Percentiles rank a stretch among this genome's conserved stretches.
These are phyloP conservation scores for Potentilla sterilis DNA, from an alignment of 306 rosid genomes.

Conservation along the genomic window DNA sequence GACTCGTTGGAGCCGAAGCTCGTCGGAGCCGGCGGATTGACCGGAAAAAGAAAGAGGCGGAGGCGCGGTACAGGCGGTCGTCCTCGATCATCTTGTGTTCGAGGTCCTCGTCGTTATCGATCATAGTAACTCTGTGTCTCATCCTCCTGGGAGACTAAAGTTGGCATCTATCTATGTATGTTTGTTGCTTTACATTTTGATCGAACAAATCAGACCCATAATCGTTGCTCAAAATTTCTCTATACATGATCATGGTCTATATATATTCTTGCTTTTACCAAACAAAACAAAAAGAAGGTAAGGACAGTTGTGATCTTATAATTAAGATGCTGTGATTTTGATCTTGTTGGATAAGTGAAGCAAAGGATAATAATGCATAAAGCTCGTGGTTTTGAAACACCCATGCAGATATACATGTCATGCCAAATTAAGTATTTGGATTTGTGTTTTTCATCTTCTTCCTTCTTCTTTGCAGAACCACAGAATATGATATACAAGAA, in stretches of 20 bases:
- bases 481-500: not conserved
- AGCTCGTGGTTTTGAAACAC: not conserved
- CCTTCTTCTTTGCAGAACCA: not conserved
- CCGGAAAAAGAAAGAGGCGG: slow-evolving; percentile 63
- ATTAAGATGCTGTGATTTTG: not conserved
- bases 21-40: slow-evolving; percentile 23
- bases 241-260: not conserved
- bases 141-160: not conserved
- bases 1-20: slow-evolving; percentile 19
- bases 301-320: not conserved
- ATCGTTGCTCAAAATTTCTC: not conserved
- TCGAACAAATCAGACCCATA: not conserved
- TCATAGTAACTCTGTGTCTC: too few species aligned
- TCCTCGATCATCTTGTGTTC: slow-evolving; percentile 83
- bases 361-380: not conserved
- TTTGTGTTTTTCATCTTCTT: too few species aligned
- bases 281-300: not conserved
- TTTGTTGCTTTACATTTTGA: slow-evolving; percentile 3
- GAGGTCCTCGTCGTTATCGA: slow-evolving; percentile 67
- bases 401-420: not conserved
- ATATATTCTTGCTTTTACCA: not conserved
- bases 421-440: not conserved
- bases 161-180: not conserved
- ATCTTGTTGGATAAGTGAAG: not conserved
- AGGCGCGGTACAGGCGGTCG: slow-evolving; percentile 65